Conservation (phyloP, 345 rosid species). For the Acer negundo region DNA sequence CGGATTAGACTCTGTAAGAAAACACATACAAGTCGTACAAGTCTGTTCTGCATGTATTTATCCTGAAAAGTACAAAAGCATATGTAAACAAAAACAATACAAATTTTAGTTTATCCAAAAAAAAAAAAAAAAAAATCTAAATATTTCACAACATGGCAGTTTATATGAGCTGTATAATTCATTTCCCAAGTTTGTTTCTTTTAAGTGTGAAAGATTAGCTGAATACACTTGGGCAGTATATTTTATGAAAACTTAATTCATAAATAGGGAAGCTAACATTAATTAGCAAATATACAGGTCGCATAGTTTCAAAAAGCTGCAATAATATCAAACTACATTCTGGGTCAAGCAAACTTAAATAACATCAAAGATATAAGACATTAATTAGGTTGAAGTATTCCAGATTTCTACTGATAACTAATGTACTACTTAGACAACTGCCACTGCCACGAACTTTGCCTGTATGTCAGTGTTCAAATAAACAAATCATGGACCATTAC, state of each 20-base stretch:
- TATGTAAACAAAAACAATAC: conserved; percentile 4
- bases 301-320: neutral
- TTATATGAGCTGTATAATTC: neutral
- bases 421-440: neutral
- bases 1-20: conserved; percentile 95
- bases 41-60: conserved; percentile 99
- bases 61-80: conserved; percentile 60
- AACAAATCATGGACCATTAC: neutral
- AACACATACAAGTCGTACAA: conserved; percentile 96
- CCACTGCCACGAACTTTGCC: neutral
- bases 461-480: neutral
- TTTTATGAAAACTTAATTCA: neutral
- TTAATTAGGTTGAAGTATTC: neutral
- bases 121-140: neutral
- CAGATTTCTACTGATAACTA: neutral
- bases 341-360: neutral
- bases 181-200: neutral
- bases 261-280: neutral
- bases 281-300: neutral
- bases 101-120: neutral
- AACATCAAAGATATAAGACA: neutral
- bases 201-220: neutral
- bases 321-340: neutral
- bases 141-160: neutral
- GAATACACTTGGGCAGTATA: neutral